Percentiles rank a stretch among this genome's conserved stretches.
These are phyloP conservation scores for Aspergillus ibericus DNA, from an alignment of 2,329 filamentous ascomycete genomes.

Conservation along the genomic window DNA sequence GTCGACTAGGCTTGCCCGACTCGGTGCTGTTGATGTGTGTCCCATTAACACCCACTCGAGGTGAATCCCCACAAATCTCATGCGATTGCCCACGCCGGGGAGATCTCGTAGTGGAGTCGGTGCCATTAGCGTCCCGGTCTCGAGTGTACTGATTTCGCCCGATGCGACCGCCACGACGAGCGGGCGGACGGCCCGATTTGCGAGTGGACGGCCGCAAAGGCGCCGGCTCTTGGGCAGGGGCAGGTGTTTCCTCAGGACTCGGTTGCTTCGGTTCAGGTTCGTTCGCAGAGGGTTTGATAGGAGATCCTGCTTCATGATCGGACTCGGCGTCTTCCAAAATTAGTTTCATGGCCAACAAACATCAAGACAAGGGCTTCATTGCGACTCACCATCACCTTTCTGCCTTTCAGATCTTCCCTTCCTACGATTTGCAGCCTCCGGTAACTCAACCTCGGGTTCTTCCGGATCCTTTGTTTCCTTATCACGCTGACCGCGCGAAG, in stretches of 20 bases:
- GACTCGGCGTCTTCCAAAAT: slow-evolving; percentile 58
- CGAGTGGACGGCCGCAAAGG: slow-evolving; percentile 51
- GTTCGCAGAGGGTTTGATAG: slow-evolving; percentile 43
- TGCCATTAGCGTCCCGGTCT: slow-evolving; percentile 64
- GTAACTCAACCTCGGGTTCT: slow-evolving; percentile 71
- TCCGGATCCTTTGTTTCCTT: slow-evolving; percentile 49
- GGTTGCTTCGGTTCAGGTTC: slow-evolving; percentile 43
- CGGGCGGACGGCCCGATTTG: slow-evolving; percentile 63
- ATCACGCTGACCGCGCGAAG: slow-evolving; percentile 54
- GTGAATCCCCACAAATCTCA: slow-evolving; percentile 41
- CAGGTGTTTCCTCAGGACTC: slow-evolving; percentile 44
- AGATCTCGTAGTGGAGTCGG: slow-evolving; percentile 38
- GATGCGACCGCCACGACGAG: slow-evolving; percentile 63
- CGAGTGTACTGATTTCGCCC: slow-evolving; percentile 82
- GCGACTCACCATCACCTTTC: slow-evolving; percentile 69
- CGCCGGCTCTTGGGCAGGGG: slow-evolving; percentile 37
- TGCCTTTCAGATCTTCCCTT: slow-evolving; percentile 80
- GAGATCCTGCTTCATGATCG: slow-evolving; percentile 66
- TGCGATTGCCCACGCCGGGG: slow-evolving; percentile 43
- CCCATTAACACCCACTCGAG: slow-evolving; percentile 39
- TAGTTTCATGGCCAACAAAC: slow-evolving; percentile 17
- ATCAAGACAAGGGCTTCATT: not conserved
- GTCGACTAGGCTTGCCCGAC: slow-evolving; percentile 61
- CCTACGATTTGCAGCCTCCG: slow-evolving; percentile 74
- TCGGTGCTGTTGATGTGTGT: slow-evolving; percentile 59